phyloP scores from a whole-genome alignment of 768 basidiomycete genomes.

The Baorangia bicolor region DNA sequence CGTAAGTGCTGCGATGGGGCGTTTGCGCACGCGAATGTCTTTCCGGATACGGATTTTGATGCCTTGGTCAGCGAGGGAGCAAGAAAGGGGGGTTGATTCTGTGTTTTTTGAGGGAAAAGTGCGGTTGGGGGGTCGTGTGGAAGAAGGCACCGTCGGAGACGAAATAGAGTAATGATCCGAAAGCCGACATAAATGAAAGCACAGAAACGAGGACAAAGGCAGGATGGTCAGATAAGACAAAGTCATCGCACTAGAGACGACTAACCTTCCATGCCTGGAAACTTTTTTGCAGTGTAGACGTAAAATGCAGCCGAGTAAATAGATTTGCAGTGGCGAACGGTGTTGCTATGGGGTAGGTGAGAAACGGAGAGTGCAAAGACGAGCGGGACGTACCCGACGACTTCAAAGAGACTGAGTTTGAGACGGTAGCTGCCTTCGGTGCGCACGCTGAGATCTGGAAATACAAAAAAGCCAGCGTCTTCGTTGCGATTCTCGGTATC shows the following conservation, averaged over 20 bases:
- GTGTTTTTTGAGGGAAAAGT: neutral
- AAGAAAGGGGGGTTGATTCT: constrained; percentile 90
- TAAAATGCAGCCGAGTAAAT: constrained; percentile 89
- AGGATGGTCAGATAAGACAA: constrained; percentile 24
- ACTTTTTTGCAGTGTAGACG: constrained; percentile 95
- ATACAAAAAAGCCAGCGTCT: constrained; percentile 94
- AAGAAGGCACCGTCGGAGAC: constrained; percentile 9
- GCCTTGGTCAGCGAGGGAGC: constrained; percentile 91
- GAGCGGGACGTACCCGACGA: constrained; percentile 71
- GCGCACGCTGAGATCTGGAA: constrained; percentile 89
- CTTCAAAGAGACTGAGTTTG: constrained; percentile 81
- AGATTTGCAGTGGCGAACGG: constrained; percentile 87
- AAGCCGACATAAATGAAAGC: constrained; percentile 12
- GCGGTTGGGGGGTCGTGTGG: neutral
- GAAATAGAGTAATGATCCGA: constrained; percentile 21
- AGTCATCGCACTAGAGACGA: neutral
- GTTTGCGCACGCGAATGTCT: constrained; percentile 82
- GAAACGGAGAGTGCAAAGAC: neutral
- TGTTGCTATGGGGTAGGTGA: constrained; percentile 48
- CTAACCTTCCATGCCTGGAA: constrained; percentile 93
- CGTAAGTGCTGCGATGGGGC: constrained; percentile 45
- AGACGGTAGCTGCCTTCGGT: constrained; percentile 85
- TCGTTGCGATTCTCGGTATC: constrained; percentile 58
- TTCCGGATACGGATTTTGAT: constrained; percentile 95
- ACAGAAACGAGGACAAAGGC: constrained; percentile 13